Evolutionary conservation across 2,329 filamentous ascomycete species (phyloP).

Genomic region (Hortaea sp.): DNA sequence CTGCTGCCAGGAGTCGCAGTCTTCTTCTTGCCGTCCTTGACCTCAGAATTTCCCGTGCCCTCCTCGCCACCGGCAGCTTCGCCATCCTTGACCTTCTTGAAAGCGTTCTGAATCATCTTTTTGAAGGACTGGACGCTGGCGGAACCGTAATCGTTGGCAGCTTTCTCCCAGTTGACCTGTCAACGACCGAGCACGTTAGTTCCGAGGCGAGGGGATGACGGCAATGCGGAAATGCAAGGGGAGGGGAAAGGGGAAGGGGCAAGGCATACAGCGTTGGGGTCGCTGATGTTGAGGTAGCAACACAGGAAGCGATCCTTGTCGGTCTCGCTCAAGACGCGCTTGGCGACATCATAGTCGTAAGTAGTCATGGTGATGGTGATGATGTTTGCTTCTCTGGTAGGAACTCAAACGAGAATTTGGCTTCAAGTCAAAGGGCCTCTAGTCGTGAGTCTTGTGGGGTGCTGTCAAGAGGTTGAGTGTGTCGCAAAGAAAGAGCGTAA

Average conservation of each 20-base stretch:
- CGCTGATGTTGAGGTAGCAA: slow-evolving; percentile 15
- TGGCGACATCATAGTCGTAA: slow-evolving; percentile 19
- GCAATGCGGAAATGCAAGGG: not conserved
- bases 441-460: no score
- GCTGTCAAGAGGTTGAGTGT: no score
- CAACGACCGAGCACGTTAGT: not conserved
- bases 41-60: not conserved
- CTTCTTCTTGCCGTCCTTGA: not conserved
- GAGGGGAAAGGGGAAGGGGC: not conserved
- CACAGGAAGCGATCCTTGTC: slow-evolving; percentile 23
- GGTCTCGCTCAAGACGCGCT: slow-evolving; percentile 13
- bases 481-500: no score
- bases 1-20: slow-evolving; percentile 1
- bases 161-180: slow-evolving; percentile 21
- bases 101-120: slow-evolving; percentile 8
- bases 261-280: slow-evolving; percentile 6
- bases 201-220: no score
- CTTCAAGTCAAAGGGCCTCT: no score
- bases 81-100: slow-evolving; percentile 21
- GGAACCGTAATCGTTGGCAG: slow-evolving; percentile 16
- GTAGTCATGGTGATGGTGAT: not conserved
- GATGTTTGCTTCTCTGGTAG: no score
- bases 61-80: slow-evolving; percentile 10
- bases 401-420: no score
- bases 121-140: slow-evolving; percentile 18